Conservation (phyloP, 306 rosid species). For the Chamaecrista fasciculata region DNA sequence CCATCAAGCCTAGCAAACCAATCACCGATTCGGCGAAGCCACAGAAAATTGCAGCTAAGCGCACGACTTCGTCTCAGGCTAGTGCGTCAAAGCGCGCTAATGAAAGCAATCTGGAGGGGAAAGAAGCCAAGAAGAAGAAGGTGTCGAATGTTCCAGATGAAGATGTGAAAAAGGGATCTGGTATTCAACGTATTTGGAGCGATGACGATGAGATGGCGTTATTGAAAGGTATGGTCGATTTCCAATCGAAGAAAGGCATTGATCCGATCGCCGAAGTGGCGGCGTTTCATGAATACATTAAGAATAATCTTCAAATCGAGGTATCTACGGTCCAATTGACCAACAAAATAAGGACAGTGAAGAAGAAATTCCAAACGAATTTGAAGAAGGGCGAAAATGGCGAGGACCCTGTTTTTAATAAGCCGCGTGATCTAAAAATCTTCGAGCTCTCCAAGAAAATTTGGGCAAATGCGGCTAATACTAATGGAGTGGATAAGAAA, state of each 20-base stretch:
- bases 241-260: constrained; percentile 28
- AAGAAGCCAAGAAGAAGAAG: constrained; percentile 39
- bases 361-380: constrained; percentile 42
- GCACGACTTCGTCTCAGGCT: constrained; percentile 4
- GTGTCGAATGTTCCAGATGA: constrained; percentile 27
- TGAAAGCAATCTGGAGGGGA: constrained; percentile 15
- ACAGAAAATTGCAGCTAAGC: background rate
- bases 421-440: constrained; percentile 31
- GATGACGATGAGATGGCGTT: constrained; percentile 48
- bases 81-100: constrained; percentile 23
- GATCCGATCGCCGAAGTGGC: constrained; percentile 38
- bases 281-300: constrained; percentile 36
- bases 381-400: constrained; percentile 32
- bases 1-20: constrained; percentile 52
- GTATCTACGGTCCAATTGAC: constrained; percentile 37
- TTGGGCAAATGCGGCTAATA: constrained; percentile 32
- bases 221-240: constrained; percentile 51
- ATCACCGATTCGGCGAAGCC: constrained; percentile 14
- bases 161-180: constrained; percentile 36
- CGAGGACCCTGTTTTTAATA: constrained; percentile 36
- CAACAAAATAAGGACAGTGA: constrained; percentile 46
- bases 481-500: constrained; percentile 13
- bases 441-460: constrained; percentile 40
- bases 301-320: constrained; percentile 37
- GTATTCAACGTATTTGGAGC: constrained; percentile 39